A percentile compares a stretch with the other conserved stretches of the same genome.
phyloP scores from a whole-genome alignment of 2,329 filamentous ascomycete genomes.

The Capronia americana region DNA sequence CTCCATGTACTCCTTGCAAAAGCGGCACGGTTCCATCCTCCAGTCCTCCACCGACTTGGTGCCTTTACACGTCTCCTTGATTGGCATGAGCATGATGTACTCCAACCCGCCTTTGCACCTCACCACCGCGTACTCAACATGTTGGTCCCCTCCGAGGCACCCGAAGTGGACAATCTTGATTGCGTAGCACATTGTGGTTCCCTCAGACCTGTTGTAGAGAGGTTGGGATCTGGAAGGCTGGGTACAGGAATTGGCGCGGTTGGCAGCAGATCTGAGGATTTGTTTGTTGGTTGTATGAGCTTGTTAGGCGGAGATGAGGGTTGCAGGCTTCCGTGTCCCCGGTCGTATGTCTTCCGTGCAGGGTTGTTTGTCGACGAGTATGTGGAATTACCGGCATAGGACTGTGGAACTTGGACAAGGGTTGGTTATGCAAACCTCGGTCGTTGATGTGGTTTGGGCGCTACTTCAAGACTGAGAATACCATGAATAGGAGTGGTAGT shows the following conservation, averaged over 20 bases:
- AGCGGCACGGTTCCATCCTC: constrained; percentile 32
- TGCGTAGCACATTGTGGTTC: constrained; percentile 25
- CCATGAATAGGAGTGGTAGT: background rate
- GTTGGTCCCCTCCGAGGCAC: constrained; percentile 23
- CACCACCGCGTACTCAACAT: constrained; percentile 20
- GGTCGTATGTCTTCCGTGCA: background rate
- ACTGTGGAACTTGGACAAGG: constrained; percentile 6
- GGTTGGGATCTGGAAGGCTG: background rate
- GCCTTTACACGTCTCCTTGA: constrained; percentile 23
- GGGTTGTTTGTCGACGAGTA: background rate
- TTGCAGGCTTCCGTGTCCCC: constrained; percentile 17
- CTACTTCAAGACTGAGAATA: background rate
- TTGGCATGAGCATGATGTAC: constrained; percentile 26
- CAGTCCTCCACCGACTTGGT: constrained; percentile 26
- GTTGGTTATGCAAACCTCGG: background rate
- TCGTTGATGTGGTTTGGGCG: background rate
- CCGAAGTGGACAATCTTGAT: constrained; percentile 35
- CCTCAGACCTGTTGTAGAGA: background rate
- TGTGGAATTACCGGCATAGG: constrained; percentile 5
- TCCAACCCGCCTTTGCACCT: constrained; percentile 30
- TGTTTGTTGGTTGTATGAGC: background rate
- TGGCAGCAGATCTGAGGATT: constrained; percentile 5
- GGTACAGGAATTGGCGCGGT: background rate
- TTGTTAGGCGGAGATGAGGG: constrained; percentile 4
- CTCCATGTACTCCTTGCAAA: constrained; percentile 28